Conservation (phyloP, 2,329 filamentous ascomycete species). For the Paecilomyces fulvus region DNA sequence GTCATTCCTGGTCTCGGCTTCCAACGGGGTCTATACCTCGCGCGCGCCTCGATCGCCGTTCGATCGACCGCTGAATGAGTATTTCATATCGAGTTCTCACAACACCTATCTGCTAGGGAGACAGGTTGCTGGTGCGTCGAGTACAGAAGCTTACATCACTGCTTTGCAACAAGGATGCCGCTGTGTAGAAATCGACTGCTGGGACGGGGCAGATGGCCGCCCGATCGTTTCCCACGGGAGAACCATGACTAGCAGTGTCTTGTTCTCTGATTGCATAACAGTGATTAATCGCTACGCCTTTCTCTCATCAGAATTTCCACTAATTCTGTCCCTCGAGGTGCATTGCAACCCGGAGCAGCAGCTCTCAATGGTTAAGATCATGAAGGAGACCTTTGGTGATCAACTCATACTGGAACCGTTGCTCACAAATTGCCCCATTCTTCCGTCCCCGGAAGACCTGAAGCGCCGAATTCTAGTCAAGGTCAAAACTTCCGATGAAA, state of each 20-base stretch:
- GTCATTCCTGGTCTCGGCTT: slow-evolving; percentile 64
- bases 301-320: slow-evolving; percentile 71
- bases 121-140: slow-evolving; percentile 82
- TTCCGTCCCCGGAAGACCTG: slow-evolving; percentile 81
- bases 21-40: slow-evolving; percentile 60
- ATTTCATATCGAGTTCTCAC: slow-evolving; percentile 97
- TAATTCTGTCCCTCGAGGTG: slow-evolving; percentile 93
- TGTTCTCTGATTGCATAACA: slow-evolving; percentile 84
- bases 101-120: slow-evolving; percentile 93
- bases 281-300: slow-evolving; percentile 96
- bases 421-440: slow-evolving; percentile 55
- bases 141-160: slow-evolving; percentile 88
- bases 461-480: slow-evolving; percentile 83
- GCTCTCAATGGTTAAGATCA: slow-evolving; percentile 77
- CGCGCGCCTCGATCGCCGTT: slow-evolving; percentile 56
- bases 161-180: slow-evolving; percentile 83
- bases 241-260: slow-evolving; percentile 78
- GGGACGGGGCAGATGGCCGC: slow-evolving; percentile 82
- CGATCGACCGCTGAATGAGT: slow-evolving; percentile 84
- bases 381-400: slow-evolving; percentile 75
- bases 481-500: slow-evolving; percentile 69
- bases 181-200: slow-evolving; percentile 96
- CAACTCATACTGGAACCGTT: slow-evolving; percentile 70
- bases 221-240: slow-evolving; percentile 87
- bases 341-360: slow-evolving; percentile 84